These are phyloP conservation scores for Talaromyces adpressus DNA, from an alignment of 495 filamentous ascomycete genomes.

Conservation along the genomic window DNA sequence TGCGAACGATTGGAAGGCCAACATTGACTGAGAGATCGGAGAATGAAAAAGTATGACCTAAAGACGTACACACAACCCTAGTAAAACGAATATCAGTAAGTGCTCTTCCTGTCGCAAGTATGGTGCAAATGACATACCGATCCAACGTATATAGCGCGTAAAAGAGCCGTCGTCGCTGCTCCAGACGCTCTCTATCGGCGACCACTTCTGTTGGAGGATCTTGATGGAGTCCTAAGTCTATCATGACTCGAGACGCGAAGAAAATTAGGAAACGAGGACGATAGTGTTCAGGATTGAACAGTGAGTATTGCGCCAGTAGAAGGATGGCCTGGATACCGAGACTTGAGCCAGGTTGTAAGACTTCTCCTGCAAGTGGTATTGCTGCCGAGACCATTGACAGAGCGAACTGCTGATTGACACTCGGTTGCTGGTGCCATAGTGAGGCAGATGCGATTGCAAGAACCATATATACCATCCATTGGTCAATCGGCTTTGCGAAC, in stretches of 20 bases:
- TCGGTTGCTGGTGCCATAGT: constrained; percentile 59
- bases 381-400: constrained; percentile 62
- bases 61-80: constrained; percentile 74
- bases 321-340: constrained; percentile 77
- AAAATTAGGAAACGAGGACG: constrained; percentile 88
- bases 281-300: constrained; percentile 81
- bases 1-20: constrained; percentile 37
- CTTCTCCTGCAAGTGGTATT: constrained; percentile 66
- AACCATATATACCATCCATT: constrained; percentile 84
- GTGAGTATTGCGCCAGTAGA: constrained; percentile 78
- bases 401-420: constrained; percentile 56
- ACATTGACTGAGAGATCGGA: constrained; percentile 82
- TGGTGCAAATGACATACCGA: constrained; percentile 44
- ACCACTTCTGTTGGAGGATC: constrained; percentile 64
- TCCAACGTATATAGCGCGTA: constrained; percentile 84
- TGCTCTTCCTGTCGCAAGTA: neutral
- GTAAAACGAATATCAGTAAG: constrained; percentile 4
- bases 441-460: constrained; percentile 71
- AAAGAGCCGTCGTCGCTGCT: constrained; percentile 72
- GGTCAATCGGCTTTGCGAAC: constrained; percentile 62
- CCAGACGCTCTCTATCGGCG: constrained; percentile 55
- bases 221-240: constrained; percentile 86
- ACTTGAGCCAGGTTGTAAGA: constrained; percentile 74
- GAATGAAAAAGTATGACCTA: constrained; percentile 80
- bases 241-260: constrained; percentile 72